Percentiles rank a stretch among this genome's conserved stretches.
These are phyloP conservation scores for Pharus latifolius DNA, from an alignment of 176 grass and related monocot genomes.

Conservation along the genomic window DNA sequence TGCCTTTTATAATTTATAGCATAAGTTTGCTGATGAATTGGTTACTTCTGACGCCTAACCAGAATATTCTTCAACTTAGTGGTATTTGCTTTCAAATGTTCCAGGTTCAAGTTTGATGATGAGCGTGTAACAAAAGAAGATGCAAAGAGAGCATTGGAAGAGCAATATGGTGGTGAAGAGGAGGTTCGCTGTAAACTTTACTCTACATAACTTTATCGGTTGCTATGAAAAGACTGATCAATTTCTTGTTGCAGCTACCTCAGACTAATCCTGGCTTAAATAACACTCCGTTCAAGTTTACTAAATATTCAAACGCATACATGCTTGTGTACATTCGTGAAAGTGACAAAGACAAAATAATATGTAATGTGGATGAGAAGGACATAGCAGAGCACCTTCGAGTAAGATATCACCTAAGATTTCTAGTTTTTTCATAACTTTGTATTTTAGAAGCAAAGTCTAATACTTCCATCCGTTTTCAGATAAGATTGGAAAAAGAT, in stretches of 20 bases:
- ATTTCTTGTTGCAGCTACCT: constrained; percentile 57
- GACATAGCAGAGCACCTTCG: constrained; percentile 92
- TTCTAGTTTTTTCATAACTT: background rate
- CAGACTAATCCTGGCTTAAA: constrained; percentile 97
- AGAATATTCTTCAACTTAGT: too few species aligned
- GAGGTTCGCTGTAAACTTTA: constrained; percentile 47
- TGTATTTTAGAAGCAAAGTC: constrained; percentile 1
- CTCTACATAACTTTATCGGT: background rate
- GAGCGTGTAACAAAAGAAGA: constrained; percentile 99
- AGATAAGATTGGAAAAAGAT: constrained; percentile 96
- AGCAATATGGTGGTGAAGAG: constrained; percentile 99
- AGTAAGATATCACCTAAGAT: constrained; percentile 41
- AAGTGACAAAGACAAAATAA: constrained; percentile 97
- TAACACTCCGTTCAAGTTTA: constrained; percentile 96
- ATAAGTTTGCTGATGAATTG: too few species aligned
- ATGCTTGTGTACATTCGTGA: constrained; percentile 99
- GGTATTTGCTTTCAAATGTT: constrained; percentile 19
- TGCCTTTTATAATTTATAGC: too few species aligned
- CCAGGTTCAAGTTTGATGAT: constrained; percentile 98
- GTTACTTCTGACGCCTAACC: too few species aligned
- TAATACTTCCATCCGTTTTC: constrained; percentile 18
- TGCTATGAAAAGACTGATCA: constrained; percentile 1
- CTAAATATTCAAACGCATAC: constrained; percentile 97
- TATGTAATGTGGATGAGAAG: constrained; percentile 95
- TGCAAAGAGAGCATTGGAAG: constrained; percentile 80